A percentile compares a stretch with the other conserved stretches of the same genome.
Evolutionary conservation across 192 early-diverging fungal genomes (phyloP).

Genomic region (Mortierella antarctica): DNA sequence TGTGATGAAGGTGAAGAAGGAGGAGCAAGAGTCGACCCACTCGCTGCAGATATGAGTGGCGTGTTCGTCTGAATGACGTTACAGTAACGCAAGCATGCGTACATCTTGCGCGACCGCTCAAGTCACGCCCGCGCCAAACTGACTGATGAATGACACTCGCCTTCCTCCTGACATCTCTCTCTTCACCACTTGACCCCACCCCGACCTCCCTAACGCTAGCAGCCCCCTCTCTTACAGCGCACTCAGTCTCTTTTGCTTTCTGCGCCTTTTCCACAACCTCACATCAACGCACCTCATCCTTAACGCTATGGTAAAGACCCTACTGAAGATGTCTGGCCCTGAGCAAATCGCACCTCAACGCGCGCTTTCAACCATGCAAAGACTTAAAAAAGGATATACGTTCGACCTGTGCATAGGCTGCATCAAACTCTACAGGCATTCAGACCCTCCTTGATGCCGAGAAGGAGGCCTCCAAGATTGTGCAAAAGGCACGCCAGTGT

Average conservation of each 20-base stretch:
- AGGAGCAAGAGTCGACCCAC: neutral
- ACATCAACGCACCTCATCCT: too few species aligned
- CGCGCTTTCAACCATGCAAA: neutral
- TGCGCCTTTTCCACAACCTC: too few species aligned
- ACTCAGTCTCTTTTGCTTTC: too few species aligned
- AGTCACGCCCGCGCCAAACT: too few species aligned
- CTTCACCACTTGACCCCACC: too few species aligned
- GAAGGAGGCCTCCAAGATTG: conserved; percentile 94
- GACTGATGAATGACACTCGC: too few species aligned
- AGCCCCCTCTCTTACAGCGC: too few species aligned
- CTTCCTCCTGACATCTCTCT: too few species aligned
- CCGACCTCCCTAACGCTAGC: too few species aligned
- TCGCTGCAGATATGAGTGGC: neutral
- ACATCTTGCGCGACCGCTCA: neutral
- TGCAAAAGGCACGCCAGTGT: conserved; percentile 92
- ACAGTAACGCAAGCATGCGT: neutral
- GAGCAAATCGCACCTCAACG: too few species aligned
- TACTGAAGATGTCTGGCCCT: too few species aligned
- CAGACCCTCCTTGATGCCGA: conserved; percentile 98
- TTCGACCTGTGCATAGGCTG: conserved; percentile 33
- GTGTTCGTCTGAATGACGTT: neutral
- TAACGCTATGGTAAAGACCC: too few species aligned
- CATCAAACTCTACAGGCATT: conserved; percentile 89
- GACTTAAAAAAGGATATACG: neutral
- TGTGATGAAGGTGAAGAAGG: conserved; percentile 3